These are phyloP conservation scores for Blastomyces parvus DNA, from an alignment of 2,329 filamentous ascomycete genomes.

Conservation along the genomic window DNA sequence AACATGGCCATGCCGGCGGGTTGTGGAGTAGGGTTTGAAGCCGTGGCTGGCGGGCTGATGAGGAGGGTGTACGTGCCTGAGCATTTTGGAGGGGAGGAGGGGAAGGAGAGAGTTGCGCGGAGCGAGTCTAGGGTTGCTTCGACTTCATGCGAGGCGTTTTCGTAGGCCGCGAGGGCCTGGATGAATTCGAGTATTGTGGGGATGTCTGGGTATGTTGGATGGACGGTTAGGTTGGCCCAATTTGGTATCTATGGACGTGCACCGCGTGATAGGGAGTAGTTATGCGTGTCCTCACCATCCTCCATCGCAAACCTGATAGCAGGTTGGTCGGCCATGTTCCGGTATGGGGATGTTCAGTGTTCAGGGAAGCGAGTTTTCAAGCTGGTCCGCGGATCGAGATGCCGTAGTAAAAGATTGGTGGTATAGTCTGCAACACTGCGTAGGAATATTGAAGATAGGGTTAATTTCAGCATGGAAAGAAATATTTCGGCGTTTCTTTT, in stretches of 20 bases:
- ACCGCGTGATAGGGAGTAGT: background rate
- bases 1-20: constrained; percentile 75
- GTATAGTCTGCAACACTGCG: background rate
- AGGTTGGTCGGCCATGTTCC: constrained; percentile 27
- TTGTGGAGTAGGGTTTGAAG: constrained; percentile 28
- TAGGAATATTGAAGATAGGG: background rate
- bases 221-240: background rate
- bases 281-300: constrained; percentile 23
- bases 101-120: constrained; percentile 67
- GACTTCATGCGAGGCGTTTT: constrained; percentile 64
- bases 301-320: constrained; percentile 35
- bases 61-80: constrained; percentile 67
- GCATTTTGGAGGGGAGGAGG: constrained; percentile 39
- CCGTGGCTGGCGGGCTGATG: constrained; percentile 44
- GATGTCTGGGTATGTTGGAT: constrained; percentile 51
- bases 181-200: constrained; percentile 72
- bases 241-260: background rate
- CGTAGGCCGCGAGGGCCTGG: constrained; percentile 77
- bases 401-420: background rate
- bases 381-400: background rate
- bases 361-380: background rate
- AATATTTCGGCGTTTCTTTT: too few species aligned
- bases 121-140: constrained; percentile 70
- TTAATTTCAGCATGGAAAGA: background rate
- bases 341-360: background rate